phyloP scores from a whole-genome alignment of 2,329 filamentous ascomycete genomes.

The Fusarium incarnatum region DNA sequence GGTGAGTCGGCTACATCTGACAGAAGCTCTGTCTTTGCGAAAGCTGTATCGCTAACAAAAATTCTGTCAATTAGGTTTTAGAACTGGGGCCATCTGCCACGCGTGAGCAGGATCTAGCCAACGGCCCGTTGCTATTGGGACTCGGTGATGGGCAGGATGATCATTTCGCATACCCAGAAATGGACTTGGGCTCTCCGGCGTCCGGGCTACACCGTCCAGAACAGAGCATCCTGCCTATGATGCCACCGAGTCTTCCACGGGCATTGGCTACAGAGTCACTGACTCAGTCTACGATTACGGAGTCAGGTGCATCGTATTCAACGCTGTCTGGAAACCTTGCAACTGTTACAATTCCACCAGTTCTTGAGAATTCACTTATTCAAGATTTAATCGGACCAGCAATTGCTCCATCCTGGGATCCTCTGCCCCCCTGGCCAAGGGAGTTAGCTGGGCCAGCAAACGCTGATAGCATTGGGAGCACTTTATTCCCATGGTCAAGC shows the following conservation, averaged over 20 bases:
- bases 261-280: no score
- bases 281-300: no score
- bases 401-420: no score
- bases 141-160: not conserved
- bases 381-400: no score
- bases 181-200: rapidly evolving
- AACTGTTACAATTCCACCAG: no score
- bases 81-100: rapidly evolving
- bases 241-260: not conserved
- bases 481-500: not conserved
- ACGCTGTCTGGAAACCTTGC: no score
- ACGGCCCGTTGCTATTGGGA: not conserved
- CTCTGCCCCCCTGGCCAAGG: no score
- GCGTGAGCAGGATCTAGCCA: not conserved
- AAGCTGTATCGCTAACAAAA: not conserved
- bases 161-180: rapidly evolving
- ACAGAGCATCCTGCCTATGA: rapidly evolving
- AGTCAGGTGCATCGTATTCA: no score
- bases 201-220: rapidly evolving
- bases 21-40: rapidly evolving
- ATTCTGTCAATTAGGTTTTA: no score
- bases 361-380: no score
- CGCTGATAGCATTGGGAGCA: no score
- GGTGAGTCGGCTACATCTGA: not conserved
- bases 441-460: no score